These are phyloP conservation scores for Xylariales sp. DNA, from an alignment of 2,329 filamentous ascomycete species.

Conservation along the genomic window DNA sequence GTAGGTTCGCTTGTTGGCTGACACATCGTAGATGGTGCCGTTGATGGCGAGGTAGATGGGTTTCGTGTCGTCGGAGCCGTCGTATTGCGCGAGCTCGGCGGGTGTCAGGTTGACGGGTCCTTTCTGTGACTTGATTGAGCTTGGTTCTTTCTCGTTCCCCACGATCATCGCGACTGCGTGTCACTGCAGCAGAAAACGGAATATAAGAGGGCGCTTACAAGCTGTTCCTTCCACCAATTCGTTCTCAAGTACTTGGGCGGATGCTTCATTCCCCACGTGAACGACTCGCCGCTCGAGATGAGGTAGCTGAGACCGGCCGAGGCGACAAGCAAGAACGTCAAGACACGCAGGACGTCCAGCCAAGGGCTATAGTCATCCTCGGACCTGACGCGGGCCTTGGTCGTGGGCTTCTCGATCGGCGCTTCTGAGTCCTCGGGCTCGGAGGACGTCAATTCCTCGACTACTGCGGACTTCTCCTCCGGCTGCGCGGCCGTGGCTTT, in stretches of 20 bases:
- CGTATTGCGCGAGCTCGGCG: slow-evolving; percentile 66
- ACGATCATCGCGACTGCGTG: too few relatives aligned
- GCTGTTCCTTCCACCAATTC: slow-evolving; percentile 53
- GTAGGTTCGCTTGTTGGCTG: slow-evolving; percentile 64
- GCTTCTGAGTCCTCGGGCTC: slow-evolving; percentile 21
- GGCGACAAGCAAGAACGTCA: slow-evolving; percentile 61
- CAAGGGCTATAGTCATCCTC: slow-evolving; percentile 55
- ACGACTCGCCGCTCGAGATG: slow-evolving; percentile 64
- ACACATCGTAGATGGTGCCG: slow-evolving; percentile 80
- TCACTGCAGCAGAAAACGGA: too few relatives aligned
- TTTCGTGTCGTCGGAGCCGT: slow-evolving; percentile 68
- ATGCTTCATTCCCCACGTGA: slow-evolving; percentile 62
- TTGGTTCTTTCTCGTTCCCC: too few relatives aligned
- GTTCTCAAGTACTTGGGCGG: slow-evolving; percentile 57
- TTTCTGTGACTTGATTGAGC: too few relatives aligned
- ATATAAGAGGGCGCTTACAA: slow-evolving; percentile 48
- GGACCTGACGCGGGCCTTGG: slow-evolving; percentile 43
- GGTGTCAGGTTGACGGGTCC: slow-evolving; percentile 69
- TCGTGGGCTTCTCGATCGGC: slow-evolving; percentile 22
- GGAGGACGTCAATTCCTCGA: slow-evolving; percentile 9
- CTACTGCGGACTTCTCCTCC: slow-evolving; percentile 2
- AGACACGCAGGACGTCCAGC: slow-evolving; percentile 65
- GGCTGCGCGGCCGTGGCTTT: slow-evolving; percentile 14
- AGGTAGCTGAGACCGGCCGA: slow-evolving; percentile 72
- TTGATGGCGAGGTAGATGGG: slow-evolving; percentile 91